Conservation (phyloP, 2,329 filamentous ascomycete genomes). For the Talaromyces marneffei region DNA sequence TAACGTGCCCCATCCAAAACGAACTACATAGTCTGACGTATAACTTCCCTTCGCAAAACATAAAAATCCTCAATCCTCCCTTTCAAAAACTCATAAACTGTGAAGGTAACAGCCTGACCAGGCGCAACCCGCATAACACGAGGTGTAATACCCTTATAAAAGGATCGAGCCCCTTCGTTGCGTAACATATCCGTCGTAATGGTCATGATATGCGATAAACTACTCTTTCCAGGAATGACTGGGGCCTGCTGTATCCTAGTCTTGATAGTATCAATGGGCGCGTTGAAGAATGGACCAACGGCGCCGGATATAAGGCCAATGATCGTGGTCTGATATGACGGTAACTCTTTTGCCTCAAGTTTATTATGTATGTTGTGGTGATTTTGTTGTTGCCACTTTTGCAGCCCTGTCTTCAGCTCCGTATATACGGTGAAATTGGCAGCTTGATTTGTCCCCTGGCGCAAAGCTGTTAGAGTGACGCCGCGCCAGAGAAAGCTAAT, state of each 20-base stretch:
- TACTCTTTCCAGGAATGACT: constrained; percentile 71
- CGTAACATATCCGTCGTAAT: constrained; percentile 83
- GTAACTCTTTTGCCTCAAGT: constrained; percentile 55
- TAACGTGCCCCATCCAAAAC: background rate
- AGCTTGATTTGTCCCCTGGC: constrained; percentile 95
- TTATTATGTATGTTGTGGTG: background rate
- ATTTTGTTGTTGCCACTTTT: constrained; percentile 65
- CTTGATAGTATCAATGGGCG: constrained; percentile 98
- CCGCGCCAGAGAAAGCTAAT: constrained; percentile 82
- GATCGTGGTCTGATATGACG: constrained; percentile 80
- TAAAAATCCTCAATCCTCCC: constrained; percentile 51
- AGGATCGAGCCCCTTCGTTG: constrained; percentile 89
- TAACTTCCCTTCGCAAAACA: background rate
- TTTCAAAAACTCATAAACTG: constrained; percentile 71
- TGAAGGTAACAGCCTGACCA: constrained; percentile 76
- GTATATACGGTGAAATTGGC: constrained; percentile 98
- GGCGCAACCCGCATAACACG: constrained; percentile 96
- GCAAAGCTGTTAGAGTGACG: constrained; percentile 83
- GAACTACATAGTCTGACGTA: background rate
- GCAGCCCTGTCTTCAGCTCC: constrained; percentile 76
- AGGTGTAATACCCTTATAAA: constrained; percentile 98
- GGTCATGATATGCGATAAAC: constrained; percentile 66
- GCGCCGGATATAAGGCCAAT: constrained; percentile 90
- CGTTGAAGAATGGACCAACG: constrained; percentile 92
- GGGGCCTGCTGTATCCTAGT: constrained; percentile 88